Percentiles rank a stretch among this genome's conserved stretches.
Conservation (phyloP, 805 yeast species). For the Teunomyces aglyptinius region DNA sequence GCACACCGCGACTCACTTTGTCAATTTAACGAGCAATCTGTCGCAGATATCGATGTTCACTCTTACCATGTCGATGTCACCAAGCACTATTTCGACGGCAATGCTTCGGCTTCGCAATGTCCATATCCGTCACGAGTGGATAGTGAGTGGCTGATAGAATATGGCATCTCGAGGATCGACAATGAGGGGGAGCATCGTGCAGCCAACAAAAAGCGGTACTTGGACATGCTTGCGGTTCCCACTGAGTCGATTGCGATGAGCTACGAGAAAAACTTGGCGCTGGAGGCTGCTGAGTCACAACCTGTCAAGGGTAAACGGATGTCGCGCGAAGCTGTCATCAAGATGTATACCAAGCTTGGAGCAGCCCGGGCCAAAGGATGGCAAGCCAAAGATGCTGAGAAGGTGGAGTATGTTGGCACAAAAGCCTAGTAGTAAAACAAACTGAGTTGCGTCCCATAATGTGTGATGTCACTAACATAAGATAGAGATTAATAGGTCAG, state of each 20-base stretch:
- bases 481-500: too few species aligned
- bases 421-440: not conserved
- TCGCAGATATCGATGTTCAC: conserved; percentile 16
- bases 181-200: not conserved
- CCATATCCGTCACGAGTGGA: conserved; percentile 24
- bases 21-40: conserved; percentile 21
- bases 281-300: not conserved
- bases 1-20: conserved; percentile 24
- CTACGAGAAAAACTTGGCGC: not conserved
- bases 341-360: conserved; percentile 28
- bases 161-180: conserved; percentile 10
- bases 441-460: not conserved
- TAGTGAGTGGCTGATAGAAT: conserved; percentile 22
- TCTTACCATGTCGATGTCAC: conserved; percentile 22
- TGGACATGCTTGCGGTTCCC: conserved; percentile 8
- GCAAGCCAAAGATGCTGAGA: conserved; percentile 22
- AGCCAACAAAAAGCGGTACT: conserved; percentile 5
- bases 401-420: conserved; percentile 14
- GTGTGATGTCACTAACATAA: too few species aligned
- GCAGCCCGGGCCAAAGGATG: conserved; percentile 23
- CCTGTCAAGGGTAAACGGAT: not conserved
- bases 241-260: conserved; percentile 6
- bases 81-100: conserved; percentile 17
- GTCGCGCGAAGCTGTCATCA: conserved; percentile 14
- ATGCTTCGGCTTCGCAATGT: conserved; percentile 10